Base-by-base conservation (phyloP, 805 yeast genomes). In the Wickerhamiella sergipiensis region DNA sequence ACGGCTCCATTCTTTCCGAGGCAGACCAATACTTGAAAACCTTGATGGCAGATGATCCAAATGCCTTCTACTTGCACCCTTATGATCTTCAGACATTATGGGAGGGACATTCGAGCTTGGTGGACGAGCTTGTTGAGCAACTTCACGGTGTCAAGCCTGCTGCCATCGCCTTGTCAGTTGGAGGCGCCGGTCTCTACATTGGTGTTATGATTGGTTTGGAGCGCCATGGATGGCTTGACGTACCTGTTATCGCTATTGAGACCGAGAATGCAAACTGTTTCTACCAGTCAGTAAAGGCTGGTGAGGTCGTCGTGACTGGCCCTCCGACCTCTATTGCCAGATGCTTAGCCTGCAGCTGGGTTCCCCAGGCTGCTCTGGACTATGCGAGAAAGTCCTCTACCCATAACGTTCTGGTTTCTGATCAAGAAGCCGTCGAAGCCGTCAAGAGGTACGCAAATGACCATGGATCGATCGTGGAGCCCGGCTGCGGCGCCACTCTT, bases 81-180 rank as follows among this genome's bases (percentile, higher is more conserved):
- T 90, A 86, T 65, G 89, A 90, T 64, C 92, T 89, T 62, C 95
- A 95, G 2, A 79, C 79, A 52, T 88, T 90, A 55, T 85, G 94
- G 72, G 95, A 95, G 8, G 98, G 98, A 29, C 95, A 90, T 68
- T 94, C 95, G 54, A 85, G 95, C 33, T 78, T 89, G 57, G 95
- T 95, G 1, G 78, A 85, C 74, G 98, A 90, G 67, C 71, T 90
- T 29, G 71, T 85, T 49, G 76, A 88, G 64, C 97, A 90, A 69
- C 74, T 85, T 31, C 76, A 80, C 55, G 73, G 78, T 45, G 40
- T 36, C 19, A 80, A 79, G 57, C 76, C 90, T 51, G 77, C 76
- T 52, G 97, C 96, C 1, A 83, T 90, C 1, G 85, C 88, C 58
- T 80, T 89, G 53, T 90, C 96, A 6, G 87, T 88, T 48, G 98